Evolutionary conservation across 192 early-diverging fungal species (phyloP).

Genomic region (Podila minutissima): DNA sequence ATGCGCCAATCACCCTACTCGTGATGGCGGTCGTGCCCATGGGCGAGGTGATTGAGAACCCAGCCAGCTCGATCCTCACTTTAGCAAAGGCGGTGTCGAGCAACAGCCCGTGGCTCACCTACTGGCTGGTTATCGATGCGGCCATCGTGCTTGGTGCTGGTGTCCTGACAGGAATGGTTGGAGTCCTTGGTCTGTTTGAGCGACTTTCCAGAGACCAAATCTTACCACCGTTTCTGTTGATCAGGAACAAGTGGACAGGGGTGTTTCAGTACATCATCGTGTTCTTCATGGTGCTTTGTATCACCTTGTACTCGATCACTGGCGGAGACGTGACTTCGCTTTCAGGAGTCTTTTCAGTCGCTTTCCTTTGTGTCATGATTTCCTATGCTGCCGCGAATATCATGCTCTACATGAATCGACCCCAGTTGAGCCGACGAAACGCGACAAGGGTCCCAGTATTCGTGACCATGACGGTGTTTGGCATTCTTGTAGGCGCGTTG

Average conservation of each 20-base stretch:
- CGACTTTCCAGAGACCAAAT: slow-evolving; percentile 63
- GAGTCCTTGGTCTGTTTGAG: slow-evolving; percentile 59
- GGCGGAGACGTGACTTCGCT: slow-evolving; percentile 55
- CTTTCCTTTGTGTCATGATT: slow-evolving; percentile 59
- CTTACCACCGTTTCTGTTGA: slow-evolving; percentile 58
- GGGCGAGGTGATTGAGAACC: slow-evolving; percentile 45
- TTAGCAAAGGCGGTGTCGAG: slow-evolving; percentile 52
- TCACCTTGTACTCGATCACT: slow-evolving; percentile 56
- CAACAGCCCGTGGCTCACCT: slow-evolving; percentile 44
- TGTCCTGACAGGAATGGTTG: slow-evolving; percentile 65
- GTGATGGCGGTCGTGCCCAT: slow-evolving; percentile 58
- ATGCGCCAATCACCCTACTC: slow-evolving; percentile 59
- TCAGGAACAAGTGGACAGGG: slow-evolving; percentile 53
- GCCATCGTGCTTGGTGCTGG: slow-evolving; percentile 69
- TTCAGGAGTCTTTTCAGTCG: slow-evolving; percentile 63
- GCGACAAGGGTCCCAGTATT: slow-evolving; percentile 25
- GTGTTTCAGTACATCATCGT: slow-evolving; percentile 62
- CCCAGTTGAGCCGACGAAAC: slow-evolving; percentile 46
- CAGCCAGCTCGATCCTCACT: slow-evolving; percentile 53
- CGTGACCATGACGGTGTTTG: slow-evolving; percentile 42
- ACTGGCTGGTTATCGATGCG: slow-evolving; percentile 62
- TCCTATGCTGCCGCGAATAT: slow-evolving; percentile 56
- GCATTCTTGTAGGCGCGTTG: slow-evolving; percentile 37
- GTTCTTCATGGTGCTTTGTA: slow-evolving; percentile 57
- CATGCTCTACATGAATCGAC: slow-evolving; percentile 58